Percentiles rank a stretch among this genome's conserved stretches.
phyloP scores from a whole-genome alignment of 2,329 filamentous ascomycete species.

The Curvularia lunata region DNA sequence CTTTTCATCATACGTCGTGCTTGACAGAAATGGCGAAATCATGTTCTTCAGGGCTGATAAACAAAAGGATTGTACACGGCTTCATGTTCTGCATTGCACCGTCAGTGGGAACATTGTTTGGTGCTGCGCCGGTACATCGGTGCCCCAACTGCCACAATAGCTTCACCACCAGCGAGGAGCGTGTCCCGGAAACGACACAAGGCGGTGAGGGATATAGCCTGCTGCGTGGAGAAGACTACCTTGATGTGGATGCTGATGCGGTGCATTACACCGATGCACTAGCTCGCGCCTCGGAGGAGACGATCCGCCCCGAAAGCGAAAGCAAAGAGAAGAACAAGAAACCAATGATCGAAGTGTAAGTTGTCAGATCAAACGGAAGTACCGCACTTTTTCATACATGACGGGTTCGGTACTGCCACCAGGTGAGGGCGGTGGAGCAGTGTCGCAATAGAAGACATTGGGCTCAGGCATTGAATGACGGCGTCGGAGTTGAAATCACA shows the following conservation, averaged over 20 bases:
- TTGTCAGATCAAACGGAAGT: no score
- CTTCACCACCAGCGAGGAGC: conserved; percentile 1
- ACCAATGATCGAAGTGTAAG: conserved; percentile 14
- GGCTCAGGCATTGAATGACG: background rate
- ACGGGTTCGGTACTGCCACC: background rate
- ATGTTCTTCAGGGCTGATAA: background rate
- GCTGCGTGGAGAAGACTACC: conserved; percentile 26
- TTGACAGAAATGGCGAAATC: background rate
- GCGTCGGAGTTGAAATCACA: background rate
- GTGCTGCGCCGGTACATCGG: conserved; percentile 10
- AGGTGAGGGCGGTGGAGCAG: background rate
- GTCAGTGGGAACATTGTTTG: conserved; percentile 1
- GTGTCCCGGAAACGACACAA: conserved; percentile 7
- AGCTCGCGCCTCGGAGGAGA: conserved; percentile 15
- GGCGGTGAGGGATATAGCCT: conserved; percentile 23
- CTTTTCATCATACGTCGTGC: background rate
- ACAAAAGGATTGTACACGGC: conserved; percentile 20
- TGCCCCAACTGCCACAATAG: conserved; percentile 28
- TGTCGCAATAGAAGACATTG: background rate
- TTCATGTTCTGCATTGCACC: conserved; percentile 18
- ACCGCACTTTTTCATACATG: background rate
- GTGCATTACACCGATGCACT: conserved; percentile 13
- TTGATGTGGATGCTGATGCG: conserved; percentile 24
- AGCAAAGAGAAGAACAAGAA: conserved; percentile 18
- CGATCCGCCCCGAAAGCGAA: conserved; percentile 10